A percentile compares a stretch with the other conserved stretches of the same genome.
Evolutionary conservation across 1,284 basidiomycete genomes (phyloP).

Genomic region (Bjerkandera adusta): DNA sequence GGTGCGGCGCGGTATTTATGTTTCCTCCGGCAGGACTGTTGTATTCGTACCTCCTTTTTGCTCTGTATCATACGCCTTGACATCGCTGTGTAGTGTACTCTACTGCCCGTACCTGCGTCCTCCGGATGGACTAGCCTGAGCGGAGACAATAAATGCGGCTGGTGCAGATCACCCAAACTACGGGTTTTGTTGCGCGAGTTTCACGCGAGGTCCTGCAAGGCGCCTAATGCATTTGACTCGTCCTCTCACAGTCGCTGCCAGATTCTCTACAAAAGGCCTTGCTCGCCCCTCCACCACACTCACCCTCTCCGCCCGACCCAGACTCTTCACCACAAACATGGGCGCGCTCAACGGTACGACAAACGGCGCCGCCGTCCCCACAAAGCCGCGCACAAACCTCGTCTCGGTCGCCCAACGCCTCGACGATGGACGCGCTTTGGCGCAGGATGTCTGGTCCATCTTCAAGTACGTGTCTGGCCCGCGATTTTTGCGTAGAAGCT

Average conservation of each 20-base stretch:
- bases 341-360: conserved; percentile 16
- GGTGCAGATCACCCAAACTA: neutral
- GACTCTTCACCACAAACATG: conserved; percentile 7
- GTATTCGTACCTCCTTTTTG: conserved; percentile 1
- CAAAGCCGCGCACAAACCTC: conserved; percentile 44
- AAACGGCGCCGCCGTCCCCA: conserved; percentile 17
- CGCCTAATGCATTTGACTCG: conserved; percentile 14
- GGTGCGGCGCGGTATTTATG: neutral
- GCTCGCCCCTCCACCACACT: neutral
- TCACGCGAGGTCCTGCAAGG: conserved; percentile 2
- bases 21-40: neutral
- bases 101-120: neutral
- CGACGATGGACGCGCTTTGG: conserved; percentile 69
- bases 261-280: conserved; percentile 1
- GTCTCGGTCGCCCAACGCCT: conserved; percentile 69
- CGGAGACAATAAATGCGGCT: neutral
- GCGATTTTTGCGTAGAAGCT: conserved; percentile 15
- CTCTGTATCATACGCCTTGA: neutral
- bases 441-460: conserved; percentile 89
- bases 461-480: conserved; percentile 72
- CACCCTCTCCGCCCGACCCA: neutral
- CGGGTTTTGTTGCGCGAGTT: conserved; percentile 12
- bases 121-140: neutral
- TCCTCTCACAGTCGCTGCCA: conserved; percentile 3
- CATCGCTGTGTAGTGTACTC: neutral